phyloP scores from a whole-genome alignment of 345 rosid species.

The Melaleuca alternifolia region DNA sequence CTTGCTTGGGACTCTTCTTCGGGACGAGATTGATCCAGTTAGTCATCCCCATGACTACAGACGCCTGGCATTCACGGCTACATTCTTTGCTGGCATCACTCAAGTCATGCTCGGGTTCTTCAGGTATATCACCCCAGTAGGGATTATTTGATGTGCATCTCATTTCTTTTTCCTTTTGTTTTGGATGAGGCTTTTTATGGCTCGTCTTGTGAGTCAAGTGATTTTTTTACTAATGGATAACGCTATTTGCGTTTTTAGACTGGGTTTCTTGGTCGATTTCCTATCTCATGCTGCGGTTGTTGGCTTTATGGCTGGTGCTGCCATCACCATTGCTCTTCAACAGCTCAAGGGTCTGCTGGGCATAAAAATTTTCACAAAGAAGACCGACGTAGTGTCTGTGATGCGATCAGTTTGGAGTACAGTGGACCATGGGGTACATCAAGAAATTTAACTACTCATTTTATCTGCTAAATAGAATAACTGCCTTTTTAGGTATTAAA shows the following conservation, averaged over 20 bases:
- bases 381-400: slow-evolving; percentile 21
- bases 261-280: slow-evolving; percentile 35
- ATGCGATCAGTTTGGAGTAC: slow-evolving; percentile 16
- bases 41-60: slow-evolving; percentile 10
- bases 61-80: slow-evolving; percentile 31
- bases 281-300: slow-evolving; percentile 35
- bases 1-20: slow-evolving; percentile 29
- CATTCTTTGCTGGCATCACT: slow-evolving; percentile 35
- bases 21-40: slow-evolving; percentile 9
- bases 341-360: slow-evolving; percentile 36
- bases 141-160: neutral
- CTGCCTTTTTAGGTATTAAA: neutral
- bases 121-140: slow-evolving; percentile 11
- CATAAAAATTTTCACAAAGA: slow-evolving; percentile 16
- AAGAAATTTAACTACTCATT: neutral
- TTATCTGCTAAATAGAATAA: neutral
- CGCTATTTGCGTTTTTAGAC: slow-evolving; percentile 6
- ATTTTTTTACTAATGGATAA: neutral
- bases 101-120: slow-evolving; percentile 32
- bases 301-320: slow-evolving; percentile 43
- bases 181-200: neutral
- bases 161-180: neutral
- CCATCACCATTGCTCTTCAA: slow-evolving; percentile 31
- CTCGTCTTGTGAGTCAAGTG: neutral
- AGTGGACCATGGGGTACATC: slow-evolving; percentile 7